A percentile compares a stretch with the other conserved stretches of the same genome.
phyloP scores from a whole-genome alignment of 2,329 filamentous ascomycete species.

The Elsinoe necatrix region DNA sequence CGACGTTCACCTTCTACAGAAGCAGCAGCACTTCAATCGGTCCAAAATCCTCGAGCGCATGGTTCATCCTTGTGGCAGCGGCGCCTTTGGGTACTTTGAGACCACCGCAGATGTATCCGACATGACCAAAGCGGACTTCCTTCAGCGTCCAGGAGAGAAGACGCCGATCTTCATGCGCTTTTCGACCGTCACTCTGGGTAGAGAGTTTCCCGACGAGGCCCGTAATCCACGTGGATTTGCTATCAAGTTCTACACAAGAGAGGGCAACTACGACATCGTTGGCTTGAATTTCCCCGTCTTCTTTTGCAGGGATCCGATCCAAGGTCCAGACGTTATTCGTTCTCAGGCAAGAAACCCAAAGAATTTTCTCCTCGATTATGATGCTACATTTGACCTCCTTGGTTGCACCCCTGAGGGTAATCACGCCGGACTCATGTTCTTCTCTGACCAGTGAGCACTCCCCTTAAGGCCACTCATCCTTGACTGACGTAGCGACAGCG shows the following conservation, averaged over 20 bases:
- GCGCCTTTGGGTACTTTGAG: slow-evolving; percentile 42
- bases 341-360: slow-evolving; percentile 40
- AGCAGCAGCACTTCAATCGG: slow-evolving; percentile 50
- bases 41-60: slow-evolving; percentile 45
- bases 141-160: slow-evolving; percentile 33
- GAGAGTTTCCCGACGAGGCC: slow-evolving; percentile 39
- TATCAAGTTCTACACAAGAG: slow-evolving; percentile 43
- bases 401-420: slow-evolving; percentile 42
- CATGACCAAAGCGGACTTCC: slow-evolving; percentile 37
- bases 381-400: slow-evolving; percentile 43
- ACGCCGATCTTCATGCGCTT: slow-evolving; percentile 39
- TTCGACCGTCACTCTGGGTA: slow-evolving; percentile 38
- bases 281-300: slow-evolving; percentile 43
- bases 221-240: slow-evolving; percentile 43
- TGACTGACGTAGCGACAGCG: slow-evolving; percentile 19
- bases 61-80: slow-evolving; percentile 37
- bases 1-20: slow-evolving; percentile 46
- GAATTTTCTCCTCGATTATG: slow-evolving; percentile 43
- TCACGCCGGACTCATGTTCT: slow-evolving; percentile 44
- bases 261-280: slow-evolving; percentile 44
- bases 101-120: slow-evolving; percentile 33
- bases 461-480: not conserved
- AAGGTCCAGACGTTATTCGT: slow-evolving; percentile 41
- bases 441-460: slow-evolving; percentile 34
- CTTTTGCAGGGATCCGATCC: slow-evolving; percentile 43